Conservation (phyloP, 352 stramenopile genomes). For the Peronospora belbahrii region DNA sequence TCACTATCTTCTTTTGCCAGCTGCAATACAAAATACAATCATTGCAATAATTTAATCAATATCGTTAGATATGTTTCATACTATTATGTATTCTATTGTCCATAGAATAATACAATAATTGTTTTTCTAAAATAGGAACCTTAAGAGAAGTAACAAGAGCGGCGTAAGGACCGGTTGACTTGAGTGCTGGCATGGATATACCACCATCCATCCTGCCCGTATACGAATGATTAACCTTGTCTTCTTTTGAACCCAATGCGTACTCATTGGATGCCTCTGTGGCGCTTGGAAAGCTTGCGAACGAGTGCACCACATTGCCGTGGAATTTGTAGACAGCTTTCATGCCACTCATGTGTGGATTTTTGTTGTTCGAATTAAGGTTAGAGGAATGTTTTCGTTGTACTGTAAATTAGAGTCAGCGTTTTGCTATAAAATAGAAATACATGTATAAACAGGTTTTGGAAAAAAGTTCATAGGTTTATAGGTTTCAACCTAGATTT, state of each 20-base stretch:
- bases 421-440: no score
- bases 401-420: no score
- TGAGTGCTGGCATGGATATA: conserved; percentile 54
- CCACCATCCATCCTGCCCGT: conserved; percentile 59
- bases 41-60: not conserved
- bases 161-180: conserved; percentile 56
- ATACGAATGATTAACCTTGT: conserved; percentile 63
- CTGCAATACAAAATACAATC: conserved; percentile 16
- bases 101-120: not conserved
- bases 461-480: not conserved
- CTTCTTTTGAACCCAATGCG: conserved; percentile 16
- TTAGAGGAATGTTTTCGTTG: no score
- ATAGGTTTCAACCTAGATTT: no score
- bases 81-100: no score
- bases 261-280: conserved; percentile 68
- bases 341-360: conserved; percentile 59
- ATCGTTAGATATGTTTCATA: no score
- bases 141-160: conserved; percentile 69
- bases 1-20: conserved; percentile 77
- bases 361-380: no score
- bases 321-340: conserved; percentile 60
- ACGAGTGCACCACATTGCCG: conserved; percentile 56
- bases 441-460: not conserved
- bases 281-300: conserved; percentile 53
- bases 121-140: conserved; percentile 21